These are phyloP conservation scores for Pyrenochaeta sp. DNA, from an alignment of 2,329 filamentous ascomycete genomes.

Conservation along the genomic window DNA sequence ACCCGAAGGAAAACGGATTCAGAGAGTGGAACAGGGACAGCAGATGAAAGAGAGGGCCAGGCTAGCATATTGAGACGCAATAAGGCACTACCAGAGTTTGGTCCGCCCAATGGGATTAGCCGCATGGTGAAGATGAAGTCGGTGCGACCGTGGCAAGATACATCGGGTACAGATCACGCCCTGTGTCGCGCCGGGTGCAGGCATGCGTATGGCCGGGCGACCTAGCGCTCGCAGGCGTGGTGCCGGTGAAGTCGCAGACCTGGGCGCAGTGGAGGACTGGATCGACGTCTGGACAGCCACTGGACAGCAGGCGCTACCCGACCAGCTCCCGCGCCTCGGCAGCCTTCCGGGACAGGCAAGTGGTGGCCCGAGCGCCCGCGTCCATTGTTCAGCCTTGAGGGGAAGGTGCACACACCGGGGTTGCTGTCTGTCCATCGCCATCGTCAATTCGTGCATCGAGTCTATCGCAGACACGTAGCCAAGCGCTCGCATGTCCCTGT, in stretches of 20 bases:
- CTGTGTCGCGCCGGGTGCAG: slow-evolving; percentile 17
- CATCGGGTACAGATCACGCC: slow-evolving; percentile 16
- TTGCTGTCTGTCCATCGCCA: slow-evolving; percentile 3
- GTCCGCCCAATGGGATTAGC: slow-evolving; percentile 20
- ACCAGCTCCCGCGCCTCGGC: slow-evolving; percentile 6
- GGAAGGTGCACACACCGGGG: slow-evolving; percentile 3
- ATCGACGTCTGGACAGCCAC: slow-evolving; percentile 20
- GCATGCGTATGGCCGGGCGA: slow-evolving; percentile 4
- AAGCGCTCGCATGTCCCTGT: slow-evolving; percentile 8
- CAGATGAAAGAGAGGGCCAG: slow-evolving; percentile 9
- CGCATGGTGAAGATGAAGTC: slow-evolving; percentile 19
- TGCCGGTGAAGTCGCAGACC: no score
- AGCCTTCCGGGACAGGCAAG: slow-evolving; percentile 1
- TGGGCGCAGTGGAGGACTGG: no score
- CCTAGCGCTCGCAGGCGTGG: no score
- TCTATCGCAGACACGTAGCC: slow-evolving; percentile 8
- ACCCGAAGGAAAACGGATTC: slow-evolving; percentile 4
- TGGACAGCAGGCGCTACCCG: slow-evolving; percentile 4
- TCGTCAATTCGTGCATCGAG: slow-evolving; percentile 14
- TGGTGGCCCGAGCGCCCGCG: neutral
- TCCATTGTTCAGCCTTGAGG: slow-evolving; percentile 3
- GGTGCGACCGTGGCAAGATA: slow-evolving; percentile 18
- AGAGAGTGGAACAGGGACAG: slow-evolving; percentile 2
- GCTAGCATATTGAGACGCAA: slow-evolving; percentile 14
- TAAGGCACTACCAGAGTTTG: slow-evolving; percentile 18